These are phyloP conservation scores for Microdochium paspali DNA, from an alignment of 2,329 filamentous ascomycete genomes.

Conservation along the genomic window DNA sequence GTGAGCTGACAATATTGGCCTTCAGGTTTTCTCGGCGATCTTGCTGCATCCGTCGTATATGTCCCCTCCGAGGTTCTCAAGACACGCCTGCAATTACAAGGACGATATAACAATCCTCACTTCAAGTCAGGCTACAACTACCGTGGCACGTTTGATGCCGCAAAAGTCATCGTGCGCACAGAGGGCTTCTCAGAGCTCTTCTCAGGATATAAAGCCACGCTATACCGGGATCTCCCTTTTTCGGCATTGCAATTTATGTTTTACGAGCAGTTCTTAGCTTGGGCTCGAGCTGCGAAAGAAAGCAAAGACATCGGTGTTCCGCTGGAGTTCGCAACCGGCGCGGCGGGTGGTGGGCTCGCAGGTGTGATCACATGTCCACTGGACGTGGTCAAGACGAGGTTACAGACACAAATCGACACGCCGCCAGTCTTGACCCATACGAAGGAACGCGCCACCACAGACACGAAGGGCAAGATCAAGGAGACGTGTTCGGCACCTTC, in stretches of 20 bases:
- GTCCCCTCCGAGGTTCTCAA: slow-evolving; percentile 97
- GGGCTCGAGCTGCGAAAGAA: slow-evolving; percentile 70
- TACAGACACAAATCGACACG: slow-evolving; percentile 76
- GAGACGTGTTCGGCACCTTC: slow-evolving; percentile 14
- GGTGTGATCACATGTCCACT: slow-evolving; percentile 92
- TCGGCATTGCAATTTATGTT: slow-evolving; percentile 96
- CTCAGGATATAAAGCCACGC: slow-evolving; percentile 92
- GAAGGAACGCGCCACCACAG: slow-evolving; percentile 11
- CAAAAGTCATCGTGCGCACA: slow-evolving; percentile 69
- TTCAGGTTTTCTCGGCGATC: slow-evolving; percentile 80
- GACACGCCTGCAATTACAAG: slow-evolving; percentile 91
- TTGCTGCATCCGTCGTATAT: slow-evolving; percentile 86
- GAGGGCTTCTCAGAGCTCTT: slow-evolving; percentile 86
- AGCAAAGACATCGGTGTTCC: slow-evolving; percentile 76
- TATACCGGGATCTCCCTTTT: slow-evolving; percentile 90
- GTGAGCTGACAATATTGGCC: slow-evolving; percentile 1
- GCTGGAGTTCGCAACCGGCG: slow-evolving; percentile 82
- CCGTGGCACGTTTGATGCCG: slow-evolving; percentile 72
- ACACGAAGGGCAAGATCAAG: slow-evolving; percentile 14
- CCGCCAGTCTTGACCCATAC: slow-evolving; percentile 14
- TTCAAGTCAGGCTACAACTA: slow-evolving; percentile 97
- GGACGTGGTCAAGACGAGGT: slow-evolving; percentile 93
- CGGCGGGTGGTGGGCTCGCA: slow-evolving; percentile 81
- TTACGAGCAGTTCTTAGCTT: slow-evolving; percentile 84
- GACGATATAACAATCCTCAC: slow-evolving; percentile 87